phyloP scores from a whole-genome alignment of 2,329 filamentous ascomycete genomes.

The Penicillium sp. region DNA sequence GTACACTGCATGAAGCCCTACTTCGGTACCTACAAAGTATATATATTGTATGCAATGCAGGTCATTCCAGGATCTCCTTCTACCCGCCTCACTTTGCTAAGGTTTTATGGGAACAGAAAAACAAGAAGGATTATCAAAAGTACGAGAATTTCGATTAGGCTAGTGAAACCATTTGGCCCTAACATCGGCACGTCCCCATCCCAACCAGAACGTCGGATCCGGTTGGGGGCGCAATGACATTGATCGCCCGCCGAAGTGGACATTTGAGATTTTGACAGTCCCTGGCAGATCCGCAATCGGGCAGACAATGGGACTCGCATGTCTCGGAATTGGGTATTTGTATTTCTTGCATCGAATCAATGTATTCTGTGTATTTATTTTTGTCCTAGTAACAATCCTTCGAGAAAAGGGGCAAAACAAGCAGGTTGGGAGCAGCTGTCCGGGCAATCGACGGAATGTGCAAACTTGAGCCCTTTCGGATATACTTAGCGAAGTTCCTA shows the following conservation, averaged over 20 bases:
- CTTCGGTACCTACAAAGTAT: background rate
- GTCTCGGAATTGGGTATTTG: constrained; percentile 7
- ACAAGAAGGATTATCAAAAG: background rate
- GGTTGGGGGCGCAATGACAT: constrained; percentile 15
- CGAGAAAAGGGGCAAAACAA: constrained; percentile 4
- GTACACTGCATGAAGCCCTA: background rate
- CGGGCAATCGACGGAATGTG: constrained; percentile 16
- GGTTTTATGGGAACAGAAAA: background rate
- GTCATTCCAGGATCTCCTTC: constrained; percentile 1
- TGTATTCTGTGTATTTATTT: background rate
- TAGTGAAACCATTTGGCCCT: constrained; percentile 4
- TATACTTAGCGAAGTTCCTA: too few relatives aligned
- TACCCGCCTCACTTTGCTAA: background rate
- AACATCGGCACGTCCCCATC: constrained; percentile 17
- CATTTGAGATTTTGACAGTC: background rate
- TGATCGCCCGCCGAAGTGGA: constrained; percentile 1
- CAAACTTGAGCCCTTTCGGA: background rate
- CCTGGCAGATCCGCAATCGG: constrained; percentile 15
- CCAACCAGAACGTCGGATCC: constrained; percentile 22
- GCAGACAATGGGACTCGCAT: constrained; percentile 11
- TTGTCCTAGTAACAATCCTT: background rate
- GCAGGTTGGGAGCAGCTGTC: constrained; percentile 11
- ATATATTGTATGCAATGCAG: background rate
- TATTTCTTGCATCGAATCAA: background rate
- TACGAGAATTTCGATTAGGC: background rate